Conservation (phyloP, 1,284 basidiomycete species). For the Meira nashicola region DNA sequence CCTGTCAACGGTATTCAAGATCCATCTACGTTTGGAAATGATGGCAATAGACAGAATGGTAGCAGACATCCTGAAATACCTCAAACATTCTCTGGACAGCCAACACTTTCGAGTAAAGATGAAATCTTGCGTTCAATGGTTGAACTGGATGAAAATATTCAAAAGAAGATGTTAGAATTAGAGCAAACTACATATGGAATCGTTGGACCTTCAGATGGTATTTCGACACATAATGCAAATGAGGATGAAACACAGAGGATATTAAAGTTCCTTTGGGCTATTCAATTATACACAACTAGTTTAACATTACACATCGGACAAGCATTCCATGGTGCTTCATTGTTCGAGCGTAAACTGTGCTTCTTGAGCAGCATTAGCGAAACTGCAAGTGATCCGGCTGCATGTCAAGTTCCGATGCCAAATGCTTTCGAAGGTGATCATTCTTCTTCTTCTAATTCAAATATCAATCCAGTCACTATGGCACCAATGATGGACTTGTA, state of each 20-base stretch:
- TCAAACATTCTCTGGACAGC: constrained; percentile 25
- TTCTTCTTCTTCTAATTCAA: not conserved
- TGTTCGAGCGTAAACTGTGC: constrained; percentile 47
- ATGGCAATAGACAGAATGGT: not conserved
- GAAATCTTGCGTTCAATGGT: constrained; percentile 42
- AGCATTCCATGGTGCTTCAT: constrained; percentile 43
- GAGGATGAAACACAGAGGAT: constrained; percentile 35
- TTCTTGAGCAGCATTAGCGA: constrained; percentile 45
- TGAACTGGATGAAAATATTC: constrained; percentile 35
- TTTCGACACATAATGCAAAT: constrained; percentile 21
- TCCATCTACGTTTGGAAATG: not conserved
- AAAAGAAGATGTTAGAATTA: constrained; percentile 35
- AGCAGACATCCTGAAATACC: constrained; percentile 15
- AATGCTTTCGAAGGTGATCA: constrained; percentile 13
- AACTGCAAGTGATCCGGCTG: constrained; percentile 23
- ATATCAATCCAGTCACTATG: not conserved
- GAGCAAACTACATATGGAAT: constrained; percentile 16
- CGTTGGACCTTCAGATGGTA: constrained; percentile 9
- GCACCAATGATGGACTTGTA: constrained; percentile 31
- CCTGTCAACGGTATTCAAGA: not conserved
- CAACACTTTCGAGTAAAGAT: constrained; percentile 27
- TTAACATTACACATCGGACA: constrained; percentile 44
- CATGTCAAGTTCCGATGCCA: constrained; percentile 41
- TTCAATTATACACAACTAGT: constrained; percentile 44
- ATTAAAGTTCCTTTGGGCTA: constrained; percentile 31